Conservation (phyloP, 495 filamentous ascomycete species). For the Entonaema liquescens region DNA sequence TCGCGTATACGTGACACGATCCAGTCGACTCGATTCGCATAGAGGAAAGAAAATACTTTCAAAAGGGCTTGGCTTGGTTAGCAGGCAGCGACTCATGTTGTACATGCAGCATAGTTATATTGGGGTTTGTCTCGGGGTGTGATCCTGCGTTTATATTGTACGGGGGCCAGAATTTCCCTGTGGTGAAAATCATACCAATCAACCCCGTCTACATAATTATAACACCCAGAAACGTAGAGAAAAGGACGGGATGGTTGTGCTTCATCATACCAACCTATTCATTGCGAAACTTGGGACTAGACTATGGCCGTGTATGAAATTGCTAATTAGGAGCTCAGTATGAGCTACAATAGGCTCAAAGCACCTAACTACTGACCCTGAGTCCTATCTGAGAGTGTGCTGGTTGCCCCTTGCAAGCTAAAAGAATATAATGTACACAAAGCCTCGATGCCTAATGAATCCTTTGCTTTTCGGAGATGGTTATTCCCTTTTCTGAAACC, state of each 20-base stretch:
- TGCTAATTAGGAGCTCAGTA: neutral
- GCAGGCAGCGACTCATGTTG: neutral
- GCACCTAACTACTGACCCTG: slow-evolving; percentile 12
- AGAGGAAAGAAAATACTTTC: too few relatives aligned
- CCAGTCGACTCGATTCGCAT: too few relatives aligned
- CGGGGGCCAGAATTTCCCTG: neutral
- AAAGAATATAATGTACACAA: slow-evolving; percentile 40
- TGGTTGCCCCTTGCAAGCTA: slow-evolving; percentile 27
- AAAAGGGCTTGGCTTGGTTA: neutral
- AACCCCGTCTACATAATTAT: neutral
- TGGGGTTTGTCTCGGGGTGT: neutral
- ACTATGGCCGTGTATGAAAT: slow-evolving; percentile 15
- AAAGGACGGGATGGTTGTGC: neutral
- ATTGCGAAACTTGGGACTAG: slow-evolving; percentile 25
- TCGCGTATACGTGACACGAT: too few relatives aligned
- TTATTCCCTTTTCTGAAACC: slow-evolving; percentile 14
- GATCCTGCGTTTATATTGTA: neutral
- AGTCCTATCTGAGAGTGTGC: slow-evolving; percentile 9
- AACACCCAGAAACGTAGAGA: neutral
- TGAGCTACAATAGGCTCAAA: slow-evolving; percentile 12
- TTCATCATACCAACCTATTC: slow-evolving; percentile 31
- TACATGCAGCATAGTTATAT: neutral
- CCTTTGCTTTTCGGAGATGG: slow-evolving; percentile 25
- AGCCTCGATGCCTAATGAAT: slow-evolving; percentile 26
- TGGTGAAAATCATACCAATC: neutral